Conservation (phyloP, 345 rosid species). For the Laguncularia racemosa region DNA sequence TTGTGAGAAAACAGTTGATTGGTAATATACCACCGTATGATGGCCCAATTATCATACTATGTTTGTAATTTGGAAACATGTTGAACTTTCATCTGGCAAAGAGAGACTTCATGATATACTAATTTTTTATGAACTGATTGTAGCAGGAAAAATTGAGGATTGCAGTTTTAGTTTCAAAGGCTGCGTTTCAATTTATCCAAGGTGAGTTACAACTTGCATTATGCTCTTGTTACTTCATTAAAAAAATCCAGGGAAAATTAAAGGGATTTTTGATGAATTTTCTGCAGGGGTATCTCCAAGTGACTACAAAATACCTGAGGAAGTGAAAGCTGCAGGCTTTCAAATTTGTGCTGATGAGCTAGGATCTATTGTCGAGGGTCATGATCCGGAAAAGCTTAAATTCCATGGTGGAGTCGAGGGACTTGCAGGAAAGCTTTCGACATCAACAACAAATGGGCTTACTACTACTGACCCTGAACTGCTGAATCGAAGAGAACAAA, state of each 20-base stretch:
- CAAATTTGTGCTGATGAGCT: constrained; percentile 76
- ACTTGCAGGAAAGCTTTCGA: constrained; percentile 51
- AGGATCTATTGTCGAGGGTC: constrained; percentile 81
- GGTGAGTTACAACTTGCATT: constrained; percentile 27
- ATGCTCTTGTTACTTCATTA: not conserved
- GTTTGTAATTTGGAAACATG: not conserved
- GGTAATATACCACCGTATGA: too few species aligned
- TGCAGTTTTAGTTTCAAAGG: constrained; percentile 89
- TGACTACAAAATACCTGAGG: constrained; percentile 70
- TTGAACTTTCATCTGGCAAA: not conserved
- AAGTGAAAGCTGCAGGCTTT: constrained; percentile 81
- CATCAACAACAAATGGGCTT: constrained; percentile 54
- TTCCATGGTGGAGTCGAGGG: constrained; percentile 72
- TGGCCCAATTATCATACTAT: not conserved
- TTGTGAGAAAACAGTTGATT: too few species aligned
- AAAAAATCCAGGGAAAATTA: not conserved
- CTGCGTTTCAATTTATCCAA: constrained; percentile 74
- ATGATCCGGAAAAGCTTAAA: constrained; percentile 65
- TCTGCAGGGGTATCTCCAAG: constrained; percentile 58
- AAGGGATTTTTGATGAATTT: not conserved
- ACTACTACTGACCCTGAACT: constrained; percentile 17
- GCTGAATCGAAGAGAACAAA: constrained; percentile 51
- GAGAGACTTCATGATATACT: not conserved
- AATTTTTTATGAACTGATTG: constrained; percentile 1
- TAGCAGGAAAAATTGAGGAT: constrained; percentile 79